Base-by-base conservation (phyloP, 768 basidiomycete genomes). In the Floccularia luteovirens region DNA sequence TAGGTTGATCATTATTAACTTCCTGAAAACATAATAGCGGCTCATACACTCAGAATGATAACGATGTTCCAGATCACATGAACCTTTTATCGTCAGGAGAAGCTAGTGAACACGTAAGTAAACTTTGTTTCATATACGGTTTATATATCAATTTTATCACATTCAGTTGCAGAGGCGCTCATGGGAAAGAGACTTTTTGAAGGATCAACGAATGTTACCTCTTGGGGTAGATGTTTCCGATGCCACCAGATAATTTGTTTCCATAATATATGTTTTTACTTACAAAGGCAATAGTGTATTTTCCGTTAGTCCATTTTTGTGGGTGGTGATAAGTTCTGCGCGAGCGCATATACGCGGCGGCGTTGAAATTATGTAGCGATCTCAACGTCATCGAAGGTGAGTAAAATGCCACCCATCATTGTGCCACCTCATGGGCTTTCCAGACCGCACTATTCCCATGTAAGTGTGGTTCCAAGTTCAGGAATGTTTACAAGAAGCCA, bases 51-150 rank as follows among this genome's bases (percentile, higher is more conserved):
- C 48, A 75, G 75, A 75, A 77, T 37, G 61, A 71, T 19, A 70
- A 62, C 21, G 64, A 74, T 16, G 57, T 74, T 22, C 84, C 84
- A 6, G 77, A 86, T 46, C 82, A 89, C 48, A 88, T 90, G 84
- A 84, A 89, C 51, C 58, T 90, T 16, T 51, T 90, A 11, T 68
- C 80, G 6, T 63, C 62, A 8, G 36, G 53, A 3, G 78, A 83
- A 30, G 82, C 83, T 8, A 50, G 67, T 13, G 61, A 61, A 25
- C 80, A 87, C 54, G 87, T 87, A 48, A 21, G 77, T 65, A 19
- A 11, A 31, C 36, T 21, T 28, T 22, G 14, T 25, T 36, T 27
- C 40, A 20, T 24, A 38, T 37, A 32, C 14, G 12, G 39, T 33
- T 36, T 44, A 34, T 16, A 20, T 16, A 20, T 38, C 28, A 35